phyloP scores from a whole-genome alignment of 306 rosid genomes.

The Cucumis melo region DNA sequence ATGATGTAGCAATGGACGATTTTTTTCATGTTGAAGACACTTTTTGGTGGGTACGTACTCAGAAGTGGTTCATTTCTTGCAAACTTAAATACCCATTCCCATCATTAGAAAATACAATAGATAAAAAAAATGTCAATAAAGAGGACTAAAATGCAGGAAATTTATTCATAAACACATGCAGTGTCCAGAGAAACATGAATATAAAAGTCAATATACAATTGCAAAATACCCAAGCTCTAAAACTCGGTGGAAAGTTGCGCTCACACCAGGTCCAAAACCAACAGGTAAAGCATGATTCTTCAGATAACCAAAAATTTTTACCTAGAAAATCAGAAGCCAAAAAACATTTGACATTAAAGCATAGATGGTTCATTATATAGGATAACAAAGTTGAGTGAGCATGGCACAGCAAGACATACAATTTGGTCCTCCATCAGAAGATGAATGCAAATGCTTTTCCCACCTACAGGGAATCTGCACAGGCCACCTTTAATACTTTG shows the following conservation, averaged over 20 bases:
- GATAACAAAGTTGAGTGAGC: conserved; percentile 2
- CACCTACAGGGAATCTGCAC: conserved; percentile 24
- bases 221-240: conserved; percentile 49
- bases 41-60: not conserved
- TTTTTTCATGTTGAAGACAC: not conserved
- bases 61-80: not conserved
- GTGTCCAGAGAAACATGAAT: not conserved
- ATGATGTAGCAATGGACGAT: not conserved
- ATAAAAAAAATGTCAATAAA: not conserved
- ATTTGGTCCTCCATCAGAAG: conserved; percentile 38
- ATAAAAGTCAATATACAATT: not conserved
- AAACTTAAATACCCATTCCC: not conserved
- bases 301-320: conserved; percentile 39
- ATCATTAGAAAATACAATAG: not conserved
- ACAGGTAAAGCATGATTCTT: conserved; percentile 37
- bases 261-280: conserved; percentile 75
- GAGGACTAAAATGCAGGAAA: not conserved
- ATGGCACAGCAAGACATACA: conserved; percentile 28
- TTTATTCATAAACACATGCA: not conserved
- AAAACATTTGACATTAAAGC: not conserved
- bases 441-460: conserved; percentile 53
- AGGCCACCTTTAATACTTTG: conserved; percentile 20
- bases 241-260: conserved; percentile 67
- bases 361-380: not conserved
- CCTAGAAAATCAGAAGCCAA: conserved; percentile 28